A percentile compares a stretch with the other conserved stretches of the same genome.
phyloP scores from a whole-genome alignment of 2,329 filamentous ascomycete species.

The Westerdykella aurantiaca region DNA sequence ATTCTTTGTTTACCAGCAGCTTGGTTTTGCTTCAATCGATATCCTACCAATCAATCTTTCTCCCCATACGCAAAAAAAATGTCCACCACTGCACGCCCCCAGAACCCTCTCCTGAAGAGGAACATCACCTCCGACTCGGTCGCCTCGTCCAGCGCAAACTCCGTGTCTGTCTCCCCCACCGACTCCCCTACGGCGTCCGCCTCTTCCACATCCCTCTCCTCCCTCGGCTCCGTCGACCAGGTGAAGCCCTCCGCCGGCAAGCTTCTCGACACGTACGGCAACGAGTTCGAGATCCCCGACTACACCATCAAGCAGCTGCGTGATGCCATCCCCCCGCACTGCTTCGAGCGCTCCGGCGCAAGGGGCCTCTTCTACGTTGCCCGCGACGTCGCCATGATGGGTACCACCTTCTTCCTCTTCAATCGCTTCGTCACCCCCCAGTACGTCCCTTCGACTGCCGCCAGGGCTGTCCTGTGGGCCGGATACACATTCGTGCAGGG shows the following conservation, averaged over 20 bases:
- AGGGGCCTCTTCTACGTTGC: slow-evolving; percentile 76
- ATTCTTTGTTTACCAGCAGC: not conserved
- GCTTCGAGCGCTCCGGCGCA: slow-evolving; percentile 78
- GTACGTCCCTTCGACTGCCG: slow-evolving; percentile 63
- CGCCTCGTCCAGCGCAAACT: slow-evolving; percentile 50
- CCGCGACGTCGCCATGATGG: slow-evolving; percentile 69
- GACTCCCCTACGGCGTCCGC: slow-evolving; percentile 59
- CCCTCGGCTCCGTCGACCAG: slow-evolving; percentile 65
- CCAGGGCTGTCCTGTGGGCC: slow-evolving; percentile 61
- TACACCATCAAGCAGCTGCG: slow-evolving; percentile 97
- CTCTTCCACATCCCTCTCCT: slow-evolving; percentile 89
- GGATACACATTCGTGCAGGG: slow-evolving; percentile 77
- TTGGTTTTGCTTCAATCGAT: slow-evolving; percentile 4
- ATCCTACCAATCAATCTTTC: not conserved
- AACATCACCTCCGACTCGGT: slow-evolving; percentile 48
- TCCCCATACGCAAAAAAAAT: slow-evolving; percentile 11
- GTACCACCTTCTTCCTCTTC: slow-evolving; percentile 76
- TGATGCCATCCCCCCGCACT: slow-evolving; percentile 95
- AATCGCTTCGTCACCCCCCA: slow-evolving; percentile 86
- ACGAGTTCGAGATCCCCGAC: slow-evolving; percentile 87
- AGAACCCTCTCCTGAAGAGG: slow-evolving; percentile 43
- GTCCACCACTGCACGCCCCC: slow-evolving; percentile 50
- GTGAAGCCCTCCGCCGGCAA: slow-evolving; percentile 53
- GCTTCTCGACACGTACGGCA: slow-evolving; percentile 88
- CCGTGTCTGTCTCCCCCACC: slow-evolving; percentile 50